Conservation (phyloP, 1,139 yeast species). For the Yarrowia galli region DNA sequence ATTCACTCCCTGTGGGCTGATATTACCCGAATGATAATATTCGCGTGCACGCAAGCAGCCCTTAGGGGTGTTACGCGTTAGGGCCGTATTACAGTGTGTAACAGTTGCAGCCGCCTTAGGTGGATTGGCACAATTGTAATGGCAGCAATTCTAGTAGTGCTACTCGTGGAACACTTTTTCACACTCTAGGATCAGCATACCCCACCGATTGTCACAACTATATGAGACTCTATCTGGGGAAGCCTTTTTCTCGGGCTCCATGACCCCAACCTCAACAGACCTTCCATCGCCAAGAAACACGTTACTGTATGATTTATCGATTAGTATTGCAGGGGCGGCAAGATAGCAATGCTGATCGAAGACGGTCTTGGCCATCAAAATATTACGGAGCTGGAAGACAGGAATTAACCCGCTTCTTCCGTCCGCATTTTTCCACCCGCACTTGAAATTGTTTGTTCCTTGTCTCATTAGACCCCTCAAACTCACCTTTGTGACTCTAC, state of each 20-base stretch:
- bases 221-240: background rate
- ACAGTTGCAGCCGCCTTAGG: background rate
- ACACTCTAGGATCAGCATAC: background rate
- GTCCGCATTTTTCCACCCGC: background rate
- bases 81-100: background rate
- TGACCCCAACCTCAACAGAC: conserved; percentile 22
- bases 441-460: background rate
- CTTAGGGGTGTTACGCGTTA: too few species aligned
- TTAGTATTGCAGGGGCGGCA: background rate
- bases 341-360: conserved; percentile 9
- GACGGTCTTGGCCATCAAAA: conserved; percentile 20
- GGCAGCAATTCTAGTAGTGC: too few species aligned
- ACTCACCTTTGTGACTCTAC: background rate
- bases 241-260: background rate
- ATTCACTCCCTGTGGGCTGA: conserved; percentile 4
- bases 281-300: conserved; percentile 25
- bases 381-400: background rate
- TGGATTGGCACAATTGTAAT: too few species aligned
- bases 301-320: background rate
- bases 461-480: background rate
- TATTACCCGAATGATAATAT: conserved; percentile 7
- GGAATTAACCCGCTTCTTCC: background rate
- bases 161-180: background rate
- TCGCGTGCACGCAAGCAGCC: background rate
- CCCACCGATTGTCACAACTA: background rate